A percentile compares a stretch with the other conserved stretches of the same genome.
These are phyloP conservation scores for Friedmanniomyces simplex DNA, from an alignment of 495 filamentous ascomycete species.

Conservation along the genomic window DNA sequence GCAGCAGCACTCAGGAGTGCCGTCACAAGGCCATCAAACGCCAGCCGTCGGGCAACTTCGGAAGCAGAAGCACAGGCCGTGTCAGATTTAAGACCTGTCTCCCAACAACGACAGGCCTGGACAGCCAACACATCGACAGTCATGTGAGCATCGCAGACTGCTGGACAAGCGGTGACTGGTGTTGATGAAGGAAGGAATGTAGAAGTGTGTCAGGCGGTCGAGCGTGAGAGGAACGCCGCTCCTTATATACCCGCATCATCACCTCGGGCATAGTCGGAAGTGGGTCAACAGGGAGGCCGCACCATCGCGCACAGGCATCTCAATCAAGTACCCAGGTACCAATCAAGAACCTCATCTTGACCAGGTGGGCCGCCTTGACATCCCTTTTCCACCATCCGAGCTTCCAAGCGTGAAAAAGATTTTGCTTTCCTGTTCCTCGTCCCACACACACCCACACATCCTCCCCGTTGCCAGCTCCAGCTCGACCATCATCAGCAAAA, in stretches of 20 bases:
- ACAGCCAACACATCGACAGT: too few species aligned
- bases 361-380: slow-evolving; percentile 2
- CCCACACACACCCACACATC: too few species aligned
- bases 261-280: background rate
- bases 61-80: background rate
- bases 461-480: background rate
- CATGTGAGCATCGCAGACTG: background rate
- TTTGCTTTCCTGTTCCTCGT: slow-evolving; percentile 10
- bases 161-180: background rate
- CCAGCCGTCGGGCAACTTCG: background rate
- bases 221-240: background rate
- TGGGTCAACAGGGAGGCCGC: background rate
- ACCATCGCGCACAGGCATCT: background rate
- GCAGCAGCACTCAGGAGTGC: background rate
- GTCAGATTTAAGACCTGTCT: background rate
- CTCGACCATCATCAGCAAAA: slow-evolving; percentile 2
- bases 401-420: slow-evolving; percentile 14
- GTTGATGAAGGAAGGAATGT: too few species aligned
- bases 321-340: background rate
- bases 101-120: background rate
- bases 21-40: background rate
- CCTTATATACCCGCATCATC: background rate
- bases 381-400: slow-evolving; percentile 2
- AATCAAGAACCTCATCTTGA: slow-evolving; percentile 4
- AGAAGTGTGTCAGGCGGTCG: background rate